Evolutionary conservation across 495 filamentous ascomycete genomes (phyloP).

Genomic region (Hypomontagnella submonticulosa): DNA sequence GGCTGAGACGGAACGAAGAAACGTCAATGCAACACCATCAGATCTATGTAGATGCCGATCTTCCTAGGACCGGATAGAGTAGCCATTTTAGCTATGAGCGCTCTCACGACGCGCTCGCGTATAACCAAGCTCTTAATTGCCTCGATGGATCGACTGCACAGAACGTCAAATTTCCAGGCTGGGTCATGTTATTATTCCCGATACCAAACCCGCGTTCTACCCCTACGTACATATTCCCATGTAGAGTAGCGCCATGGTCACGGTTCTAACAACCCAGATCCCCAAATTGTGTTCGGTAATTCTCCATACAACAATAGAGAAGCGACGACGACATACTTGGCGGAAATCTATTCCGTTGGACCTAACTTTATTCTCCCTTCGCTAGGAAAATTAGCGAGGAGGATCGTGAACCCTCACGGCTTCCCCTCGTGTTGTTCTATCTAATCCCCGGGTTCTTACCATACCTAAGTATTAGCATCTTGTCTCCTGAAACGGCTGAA

Average conservation of each 20-base stretch:
- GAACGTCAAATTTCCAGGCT: not conserved
- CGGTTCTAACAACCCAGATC: no score
- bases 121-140: slow-evolving; percentile 15
- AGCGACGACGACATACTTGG: no score
- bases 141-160: slow-evolving; percentile 7
- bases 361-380: not conserved
- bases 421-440: slow-evolving; percentile 11
- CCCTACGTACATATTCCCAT: no score
- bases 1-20: slow-evolving; percentile 35
- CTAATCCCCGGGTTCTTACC: slow-evolving; percentile 16
- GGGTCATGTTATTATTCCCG: slow-evolving; percentile 13
- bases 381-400: slow-evolving; percentile 7
- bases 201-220: slow-evolving; percentile 3
- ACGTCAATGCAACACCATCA: slow-evolving; percentile 29
- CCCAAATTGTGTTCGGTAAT: no score
- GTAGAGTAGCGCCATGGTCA: no score
- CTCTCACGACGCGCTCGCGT: slow-evolving; percentile 20
- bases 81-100: slow-evolving; percentile 9
- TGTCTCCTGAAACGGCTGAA: slow-evolving; percentile 28
- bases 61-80: slow-evolving; percentile 15
- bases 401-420: slow-evolving; percentile 28
- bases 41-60: slow-evolving; percentile 34
- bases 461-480: slow-evolving; percentile 7
- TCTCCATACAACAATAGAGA: no score
- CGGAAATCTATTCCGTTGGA: no score